These are phyloP conservation scores for Didymella pomorum DNA, from an alignment of 2,329 filamentous ascomycete species.

Conservation along the genomic window DNA sequence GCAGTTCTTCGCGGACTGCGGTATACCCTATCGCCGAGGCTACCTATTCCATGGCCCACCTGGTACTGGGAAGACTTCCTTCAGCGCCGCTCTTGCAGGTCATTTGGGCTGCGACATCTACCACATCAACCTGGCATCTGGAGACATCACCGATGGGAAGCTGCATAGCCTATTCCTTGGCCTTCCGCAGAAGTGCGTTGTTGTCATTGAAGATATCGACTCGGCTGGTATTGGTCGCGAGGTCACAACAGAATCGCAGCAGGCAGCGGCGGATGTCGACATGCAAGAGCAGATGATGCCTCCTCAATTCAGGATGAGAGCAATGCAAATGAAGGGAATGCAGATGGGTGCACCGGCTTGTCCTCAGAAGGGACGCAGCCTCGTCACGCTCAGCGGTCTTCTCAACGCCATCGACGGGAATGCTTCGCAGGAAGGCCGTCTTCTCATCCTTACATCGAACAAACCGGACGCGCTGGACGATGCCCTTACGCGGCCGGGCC, in stretches of 20 bases:
- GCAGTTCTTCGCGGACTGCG: constrained; percentile 47
- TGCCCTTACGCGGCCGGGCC: constrained; percentile 75
- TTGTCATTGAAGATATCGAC: constrained; percentile 55
- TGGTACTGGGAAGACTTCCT: constrained; percentile 53
- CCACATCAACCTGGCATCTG: constrained; percentile 45
- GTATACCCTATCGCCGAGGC: constrained; percentile 46
- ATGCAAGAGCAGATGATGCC: constrained; percentile 6
- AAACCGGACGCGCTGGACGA: constrained; percentile 75
- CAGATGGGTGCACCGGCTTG: background rate
- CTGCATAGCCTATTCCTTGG: constrained; percentile 44
- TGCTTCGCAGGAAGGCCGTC: constrained; percentile 77
- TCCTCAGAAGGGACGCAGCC: constrained; percentile 20
- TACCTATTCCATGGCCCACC: constrained; percentile 54
- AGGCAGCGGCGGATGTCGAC: constrained; percentile 6
- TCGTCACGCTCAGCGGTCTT: constrained; percentile 69
- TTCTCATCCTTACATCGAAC: constrained; percentile 85
- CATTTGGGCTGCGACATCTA: constrained; percentile 52
- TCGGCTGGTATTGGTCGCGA: constrained; percentile 44
- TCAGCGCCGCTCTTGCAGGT: constrained; percentile 50
- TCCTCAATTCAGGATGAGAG: constrained; percentile 17
- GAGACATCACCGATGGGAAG: constrained; percentile 38
- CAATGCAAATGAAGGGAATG: background rate
- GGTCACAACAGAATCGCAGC: background rate
- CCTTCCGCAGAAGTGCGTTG: constrained; percentile 49
- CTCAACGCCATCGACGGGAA: constrained; percentile 86